Evolutionary conservation across 441 rosid species (phyloP), one percentile per base, ranked within the genome.

Genomic region (Erodium texanum): DNA sequence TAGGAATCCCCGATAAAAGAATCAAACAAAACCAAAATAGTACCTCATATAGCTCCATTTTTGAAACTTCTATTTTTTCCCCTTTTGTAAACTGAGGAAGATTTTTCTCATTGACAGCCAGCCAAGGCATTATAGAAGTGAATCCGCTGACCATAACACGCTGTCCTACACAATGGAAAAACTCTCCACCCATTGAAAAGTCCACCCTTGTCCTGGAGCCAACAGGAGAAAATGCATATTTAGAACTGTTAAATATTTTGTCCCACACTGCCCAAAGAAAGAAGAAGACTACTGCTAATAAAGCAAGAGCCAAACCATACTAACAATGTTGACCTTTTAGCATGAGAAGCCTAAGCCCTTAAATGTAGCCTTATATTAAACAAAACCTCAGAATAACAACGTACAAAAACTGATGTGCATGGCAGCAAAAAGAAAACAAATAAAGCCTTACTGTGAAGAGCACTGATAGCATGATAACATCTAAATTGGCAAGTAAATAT

Each of bases 121-220:
- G 79, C 98, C 98, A 87, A 63, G 98, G 98, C 97, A 93, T 87
- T 66, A 90, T 78, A 68, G 85, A 84, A 14, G 97, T 87, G 75
- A 93, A 90, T 62, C 98, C 98, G 69, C 82, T 78, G 59, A 68
- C 84, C 15, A 77, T 82, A 68, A 84, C 89, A 72, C 29, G 82
- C 72, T 80, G 87, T 36, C 98, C 98, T 5, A 81, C 74, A 69
- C 93, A 89, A 75, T 90, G 87, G 81, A 93, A 93, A 59, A 67
- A 80, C 80, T 93, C 98, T 69, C 93, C 90, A 73, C 87, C 90
- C 75, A 79, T 74, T 66, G 92, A 79, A 76, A 93, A 83, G 66
- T 90, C 86, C 69, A 93, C 88, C 82, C 85, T 93, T 29, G 77
- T 87, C 85, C 98, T 93, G 85, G 71, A 79, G 69, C 66, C 43